Evolutionary conservation across 257 asterid species (phyloP).

Genomic region (Petunia secreta): DNA sequence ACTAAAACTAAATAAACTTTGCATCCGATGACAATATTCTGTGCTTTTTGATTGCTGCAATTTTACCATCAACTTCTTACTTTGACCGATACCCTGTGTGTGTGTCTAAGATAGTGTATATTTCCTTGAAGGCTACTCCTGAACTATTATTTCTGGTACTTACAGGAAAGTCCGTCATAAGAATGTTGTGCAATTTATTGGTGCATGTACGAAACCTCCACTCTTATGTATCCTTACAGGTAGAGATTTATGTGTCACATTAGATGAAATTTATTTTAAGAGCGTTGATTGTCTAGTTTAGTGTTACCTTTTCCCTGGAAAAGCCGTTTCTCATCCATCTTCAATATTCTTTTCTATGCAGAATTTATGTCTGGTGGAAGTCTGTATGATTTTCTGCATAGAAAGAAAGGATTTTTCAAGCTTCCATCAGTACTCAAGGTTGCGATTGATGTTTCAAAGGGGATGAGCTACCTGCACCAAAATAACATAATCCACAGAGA

Average conservation of each 20-base stretch:
- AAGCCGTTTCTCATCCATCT: conserved; percentile 9
- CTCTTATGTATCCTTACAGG: conserved; percentile 86
- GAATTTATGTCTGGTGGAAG: conserved; percentile 94
- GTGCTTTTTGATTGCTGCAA: not conserved
- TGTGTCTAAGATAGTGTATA: not conserved
- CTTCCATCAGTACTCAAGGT: conserved; percentile 67
- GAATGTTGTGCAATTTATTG: conserved; percentile 84
- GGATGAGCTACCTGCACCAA: conserved; percentile 90
- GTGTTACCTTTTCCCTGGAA: not conserved
- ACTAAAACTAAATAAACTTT: not conserved
- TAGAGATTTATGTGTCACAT: conserved; percentile 20
- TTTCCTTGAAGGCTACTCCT: not conserved
- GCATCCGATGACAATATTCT: not conserved
- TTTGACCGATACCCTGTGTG: not conserved
- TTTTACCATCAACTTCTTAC: not conserved
- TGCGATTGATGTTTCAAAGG: conserved; percentile 82
- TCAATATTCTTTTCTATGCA: conserved; percentile 32
- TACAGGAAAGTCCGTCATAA: conserved; percentile 88
- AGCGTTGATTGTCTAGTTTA: not conserved
- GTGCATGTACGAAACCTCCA: conserved; percentile 90
- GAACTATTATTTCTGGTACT: conserved; percentile 14
- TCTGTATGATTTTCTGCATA: conserved; percentile 77
- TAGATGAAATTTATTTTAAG: not conserved
- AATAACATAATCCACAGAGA: conserved; percentile 83
- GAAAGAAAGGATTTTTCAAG: conserved; percentile 62